Evolutionary conservation across 1,139 yeast genomes (phyloP), one percentile per base, ranked within the genome.

Genomic region (Candida tropicalis): DNA sequence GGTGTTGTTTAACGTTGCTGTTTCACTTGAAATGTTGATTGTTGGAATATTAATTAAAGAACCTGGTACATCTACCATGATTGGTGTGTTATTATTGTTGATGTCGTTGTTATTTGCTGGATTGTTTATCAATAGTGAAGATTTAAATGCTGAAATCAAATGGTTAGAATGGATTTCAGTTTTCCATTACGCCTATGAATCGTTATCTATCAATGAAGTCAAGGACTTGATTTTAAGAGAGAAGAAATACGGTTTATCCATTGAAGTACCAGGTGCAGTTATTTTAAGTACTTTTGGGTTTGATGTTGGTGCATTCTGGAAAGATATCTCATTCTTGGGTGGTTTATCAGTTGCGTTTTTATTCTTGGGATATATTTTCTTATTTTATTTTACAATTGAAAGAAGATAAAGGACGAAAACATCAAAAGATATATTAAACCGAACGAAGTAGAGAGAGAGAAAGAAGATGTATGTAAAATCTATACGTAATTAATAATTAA

Each of bases 241-340:
- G 60, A 84, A 83, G 60, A 93, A 93, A 64, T 93, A 84, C 58
- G 99, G 99, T 0, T 75, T 93, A 35, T 87, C 93, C 40, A 93
- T 93, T 53, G 97, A 90, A 63, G 95, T 93, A n/a, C 99, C 99
- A 0, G 99, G 99, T 5, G 98, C 99, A 1, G 95, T 96, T 1
- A 93, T 93, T 47, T 75, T 93, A 53, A 87, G 95, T 54, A 90
- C 98, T 0, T 93, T 93, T 70, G 99, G 99, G 0, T 93, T 93
- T 63, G 79, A 87, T 51, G 91, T 88, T 15, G 80, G 82, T 31
- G 95, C 93, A 2, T 77, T 87, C 49, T 68, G 81, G 67, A 68
- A 71, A 34, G 98, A 93, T 61, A 73, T 85, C 17, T 53, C 69
- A 6, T 77, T 73, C 32, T 70, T 88, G 45, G 69, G 66, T 0